These are phyloP conservation scores for Ashbya aceris DNA, from an alignment of 1,139 yeast genomes.

Conservation along the genomic window DNA sequence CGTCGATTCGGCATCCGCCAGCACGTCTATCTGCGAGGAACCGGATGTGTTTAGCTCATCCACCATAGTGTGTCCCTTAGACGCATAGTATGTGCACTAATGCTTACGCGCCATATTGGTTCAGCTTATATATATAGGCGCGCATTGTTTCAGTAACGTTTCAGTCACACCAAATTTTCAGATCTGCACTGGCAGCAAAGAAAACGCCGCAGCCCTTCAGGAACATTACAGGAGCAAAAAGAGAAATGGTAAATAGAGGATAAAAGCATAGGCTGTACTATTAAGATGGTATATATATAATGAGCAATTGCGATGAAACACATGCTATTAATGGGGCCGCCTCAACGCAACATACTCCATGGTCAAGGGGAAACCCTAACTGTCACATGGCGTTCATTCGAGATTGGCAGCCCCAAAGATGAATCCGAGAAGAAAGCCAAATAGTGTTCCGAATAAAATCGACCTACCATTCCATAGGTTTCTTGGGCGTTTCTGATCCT, in stretches of 20 bases:
- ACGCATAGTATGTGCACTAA: too few relatives aligned
- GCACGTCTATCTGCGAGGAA: too few relatives aligned
- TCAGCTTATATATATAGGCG: background rate
- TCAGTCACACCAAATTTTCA: background rate
- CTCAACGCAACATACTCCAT: too few relatives aligned
- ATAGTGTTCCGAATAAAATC: slow-evolving; percentile 9
- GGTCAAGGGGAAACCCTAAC: too few relatives aligned
- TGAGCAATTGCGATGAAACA: too few relatives aligned
- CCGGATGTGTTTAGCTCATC: too few relatives aligned
- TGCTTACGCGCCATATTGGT: too few relatives aligned
- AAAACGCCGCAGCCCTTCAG: background rate
- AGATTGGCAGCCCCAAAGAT: slow-evolving; percentile 9
- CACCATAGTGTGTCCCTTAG: too few relatives aligned
- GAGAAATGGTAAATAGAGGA: background rate
- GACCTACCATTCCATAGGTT: background rate
- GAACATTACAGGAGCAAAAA: background rate
- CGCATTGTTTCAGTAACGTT: background rate
- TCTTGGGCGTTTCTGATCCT: too few relatives aligned
- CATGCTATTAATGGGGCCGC: too few relatives aligned
- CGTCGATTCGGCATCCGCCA: too few relatives aligned
- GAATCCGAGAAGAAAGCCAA: slow-evolving; percentile 16
- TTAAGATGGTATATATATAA: too few relatives aligned
- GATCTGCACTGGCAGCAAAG: background rate
- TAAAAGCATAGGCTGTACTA: background rate
- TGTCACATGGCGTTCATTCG: slow-evolving; percentile 3